Evolutionary conservation across 257 asterid genomes (phyloP).

Genomic region (Solanum microdontum): DNA sequence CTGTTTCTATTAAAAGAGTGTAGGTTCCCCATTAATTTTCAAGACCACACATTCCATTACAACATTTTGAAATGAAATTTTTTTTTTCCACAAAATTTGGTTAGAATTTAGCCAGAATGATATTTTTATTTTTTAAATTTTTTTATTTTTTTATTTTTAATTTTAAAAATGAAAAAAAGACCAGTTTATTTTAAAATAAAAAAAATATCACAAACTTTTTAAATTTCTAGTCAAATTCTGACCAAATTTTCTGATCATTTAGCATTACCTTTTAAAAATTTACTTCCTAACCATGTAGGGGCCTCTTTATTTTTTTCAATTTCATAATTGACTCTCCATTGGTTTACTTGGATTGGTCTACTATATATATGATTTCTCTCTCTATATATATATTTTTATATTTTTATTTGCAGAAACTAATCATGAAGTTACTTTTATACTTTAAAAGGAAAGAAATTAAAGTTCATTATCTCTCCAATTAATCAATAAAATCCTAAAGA

Average conservation of each 20-base stretch:
- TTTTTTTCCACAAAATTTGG: rapidly evolving
- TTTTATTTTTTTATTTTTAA: no score
- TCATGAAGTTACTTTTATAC: background rate
- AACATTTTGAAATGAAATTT: no score
- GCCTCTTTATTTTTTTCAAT: background rate
- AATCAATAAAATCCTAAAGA: background rate
- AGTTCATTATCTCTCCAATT: background rate
- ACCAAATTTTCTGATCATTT: no score
- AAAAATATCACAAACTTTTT: no score
- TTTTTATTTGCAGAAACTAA: no score
- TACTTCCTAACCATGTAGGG: background rate
- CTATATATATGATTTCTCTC: background rate
- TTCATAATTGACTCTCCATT: background rate
- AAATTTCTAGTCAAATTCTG: rapidly evolving
- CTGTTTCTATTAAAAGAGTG: background rate
- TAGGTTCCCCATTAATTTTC: background rate
- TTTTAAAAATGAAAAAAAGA: no score
- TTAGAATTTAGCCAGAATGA: no score
- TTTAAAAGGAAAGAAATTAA: background rate
- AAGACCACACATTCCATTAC: background rate
- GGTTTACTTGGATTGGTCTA: background rate
- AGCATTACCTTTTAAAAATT: no score
- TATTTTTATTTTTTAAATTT: no score
- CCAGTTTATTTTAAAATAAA: no score
- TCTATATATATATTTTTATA: no score